Evolutionary conservation across 352 stramenopile species (phyloP), one percentile per base, ranked within the genome.

Genomic region (Phytophthora citrophthora): DNA sequence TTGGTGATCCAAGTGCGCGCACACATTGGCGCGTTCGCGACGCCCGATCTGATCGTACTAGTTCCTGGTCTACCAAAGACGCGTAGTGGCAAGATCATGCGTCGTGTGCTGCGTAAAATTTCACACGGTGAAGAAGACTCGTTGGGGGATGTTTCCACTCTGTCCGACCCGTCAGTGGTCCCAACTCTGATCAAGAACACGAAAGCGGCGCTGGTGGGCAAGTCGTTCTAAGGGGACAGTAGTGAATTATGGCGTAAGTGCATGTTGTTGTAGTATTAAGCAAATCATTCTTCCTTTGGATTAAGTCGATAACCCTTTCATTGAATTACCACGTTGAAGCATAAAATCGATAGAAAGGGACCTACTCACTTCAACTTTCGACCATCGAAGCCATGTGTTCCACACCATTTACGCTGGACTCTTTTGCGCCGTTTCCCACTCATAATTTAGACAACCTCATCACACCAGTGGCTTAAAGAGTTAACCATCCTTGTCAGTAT

Each of bases 51-150:
- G 63, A 98, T 99, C 61, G 81, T 98, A 32, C 81, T 96, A 15
- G 87, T 89, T 13, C 80, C 85, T 0, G 87, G 76, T 13, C 77
- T 99, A 8, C 97, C 97, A 3, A 99, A 99, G 58, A 99, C 97
- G 1, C 88, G 97, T 46, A 97, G 86, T 57, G 97, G 97, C 46
- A 97, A 99, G 85, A 99, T 99, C 73, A 99, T 99, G 97, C 91
- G 97, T 43, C 90, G 98, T 34, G 97, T 99, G 69, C 85, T 99
- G 32, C 93, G 97, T 41, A 99, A 99, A 83, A 98, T 99, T 58
- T 96, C 97, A 9, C 84, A 90, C 38, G 93, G 93, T 40, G 96
- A 99, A 71, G 82, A 95, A 43, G 96, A 97, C 61, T 90, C 83
- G 54, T 77, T 99, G 15, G 97, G 97, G 13, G 97, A 99, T 71